Conservation (phyloP, 345 rosid genomes). For the Mallotus nudiflorus region DNA sequence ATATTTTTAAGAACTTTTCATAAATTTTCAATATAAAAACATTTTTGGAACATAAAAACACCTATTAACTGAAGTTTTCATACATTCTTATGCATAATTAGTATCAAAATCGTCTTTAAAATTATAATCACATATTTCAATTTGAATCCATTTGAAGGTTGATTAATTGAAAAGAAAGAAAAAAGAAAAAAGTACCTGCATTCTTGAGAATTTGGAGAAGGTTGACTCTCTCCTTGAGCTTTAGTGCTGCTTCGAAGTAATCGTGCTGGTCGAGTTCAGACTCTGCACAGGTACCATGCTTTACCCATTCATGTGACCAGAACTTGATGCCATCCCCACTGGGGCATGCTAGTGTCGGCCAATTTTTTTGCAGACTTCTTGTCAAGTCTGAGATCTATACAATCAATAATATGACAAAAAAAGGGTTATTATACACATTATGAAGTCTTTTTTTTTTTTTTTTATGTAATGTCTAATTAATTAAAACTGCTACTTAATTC, state of each 20-base stretch:
- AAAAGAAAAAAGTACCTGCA: slow-evolving; percentile 41
- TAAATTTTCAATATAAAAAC: too few species aligned
- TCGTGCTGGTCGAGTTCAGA: slow-evolving; percentile 65
- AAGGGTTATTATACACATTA: too few species aligned
- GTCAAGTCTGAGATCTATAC: slow-evolving; percentile 63
- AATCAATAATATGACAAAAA: too few species aligned
- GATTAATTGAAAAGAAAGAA: background rate
- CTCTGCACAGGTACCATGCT: slow-evolving; percentile 83
- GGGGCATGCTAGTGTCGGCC: slow-evolving; percentile 84
- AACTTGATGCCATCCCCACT: slow-evolving; percentile 57
- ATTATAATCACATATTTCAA: too few species aligned
- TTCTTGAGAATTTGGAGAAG: slow-evolving; percentile 53
- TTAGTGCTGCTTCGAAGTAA: slow-evolving; percentile 61
- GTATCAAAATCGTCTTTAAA: too few species aligned
- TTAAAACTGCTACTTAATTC: too few species aligned
- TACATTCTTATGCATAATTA: too few species aligned
- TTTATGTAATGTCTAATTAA: too few species aligned
- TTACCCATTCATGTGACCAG: slow-evolving; percentile 86
- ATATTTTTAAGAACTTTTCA: too few species aligned
- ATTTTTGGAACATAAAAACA: too few species aligned
- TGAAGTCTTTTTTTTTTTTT: too few species aligned
- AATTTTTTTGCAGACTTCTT: slow-evolving; percentile 41
- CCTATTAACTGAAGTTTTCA: too few species aligned
- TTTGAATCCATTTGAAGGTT: background rate
- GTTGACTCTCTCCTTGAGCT: slow-evolving; percentile 47